Evolutionary conservation across 805 yeast genomes (phyloP).

Genomic region (Lipomyces oligophaga): DNA sequence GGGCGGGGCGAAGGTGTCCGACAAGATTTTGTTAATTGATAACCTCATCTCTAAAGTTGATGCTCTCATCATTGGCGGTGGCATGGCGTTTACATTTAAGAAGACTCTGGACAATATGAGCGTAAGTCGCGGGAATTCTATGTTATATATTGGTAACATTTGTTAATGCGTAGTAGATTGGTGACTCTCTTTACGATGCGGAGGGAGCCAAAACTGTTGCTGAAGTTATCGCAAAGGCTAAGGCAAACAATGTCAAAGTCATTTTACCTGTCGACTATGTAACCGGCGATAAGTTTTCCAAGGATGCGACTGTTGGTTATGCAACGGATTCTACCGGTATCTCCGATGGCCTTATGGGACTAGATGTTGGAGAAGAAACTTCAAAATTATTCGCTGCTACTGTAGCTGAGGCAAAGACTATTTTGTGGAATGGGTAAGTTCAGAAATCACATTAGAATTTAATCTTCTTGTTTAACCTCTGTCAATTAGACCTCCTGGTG

Average conservation of each 20-base stretch:
- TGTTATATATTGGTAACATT: background rate
- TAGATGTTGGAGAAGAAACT: slow-evolving; percentile 92
- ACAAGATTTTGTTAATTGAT: slow-evolving; percentile 97
- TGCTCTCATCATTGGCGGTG: slow-evolving; percentile 94
- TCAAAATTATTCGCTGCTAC: slow-evolving; percentile 73
- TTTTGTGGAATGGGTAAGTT: slow-evolving; percentile 87
- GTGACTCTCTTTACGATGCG: slow-evolving; percentile 86
- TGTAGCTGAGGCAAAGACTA: slow-evolving; percentile 91
- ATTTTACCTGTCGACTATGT: slow-evolving; percentile 94
- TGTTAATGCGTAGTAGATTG: slow-evolving; percentile 47
- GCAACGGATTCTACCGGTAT: slow-evolving; percentile 91
- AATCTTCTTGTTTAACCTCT: background rate
- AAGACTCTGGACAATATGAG: slow-evolving; percentile 80
- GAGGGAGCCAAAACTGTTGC: slow-evolving; percentile 96
- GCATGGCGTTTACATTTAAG: slow-evolving; percentile 99
- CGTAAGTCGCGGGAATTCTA: slow-evolving; percentile 8
- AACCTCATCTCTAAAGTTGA: slow-evolving; percentile 90
- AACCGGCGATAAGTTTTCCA: slow-evolving; percentile 89
- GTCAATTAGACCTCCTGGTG: slow-evolving; percentile 79
- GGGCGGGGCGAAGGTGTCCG: slow-evolving; percentile 99
- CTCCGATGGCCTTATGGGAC: slow-evolving; percentile 92
- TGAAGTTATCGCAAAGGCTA: slow-evolving; percentile 89
- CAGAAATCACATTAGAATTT: background rate
- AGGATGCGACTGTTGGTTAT: slow-evolving; percentile 79
- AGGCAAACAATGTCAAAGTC: slow-evolving; percentile 88